Conservation (phyloP, 1,139 yeast species). For the Suhomyces kunorum region DNA sequence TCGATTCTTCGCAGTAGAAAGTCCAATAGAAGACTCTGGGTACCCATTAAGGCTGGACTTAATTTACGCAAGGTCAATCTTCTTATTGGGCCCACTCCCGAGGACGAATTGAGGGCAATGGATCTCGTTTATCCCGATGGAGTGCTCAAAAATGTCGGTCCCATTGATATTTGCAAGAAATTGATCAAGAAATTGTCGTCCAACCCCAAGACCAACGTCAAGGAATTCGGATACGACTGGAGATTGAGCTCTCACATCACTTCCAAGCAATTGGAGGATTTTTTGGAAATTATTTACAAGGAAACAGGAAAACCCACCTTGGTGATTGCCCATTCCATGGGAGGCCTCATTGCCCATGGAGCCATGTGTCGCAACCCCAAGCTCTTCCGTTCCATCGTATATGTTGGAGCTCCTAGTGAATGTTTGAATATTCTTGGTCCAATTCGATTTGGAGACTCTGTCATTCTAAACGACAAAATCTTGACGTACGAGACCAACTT, state of each 20-base stretch:
- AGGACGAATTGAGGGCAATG: conserved; percentile 58
- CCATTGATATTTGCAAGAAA: conserved; percentile 73
- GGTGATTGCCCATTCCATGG: conserved; percentile 91
- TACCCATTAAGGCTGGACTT: conserved; percentile 84
- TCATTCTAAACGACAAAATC: conserved; percentile 70
- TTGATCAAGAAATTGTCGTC: conserved; percentile 54
- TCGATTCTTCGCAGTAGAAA: conserved; percentile 68
- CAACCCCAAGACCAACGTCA: conserved; percentile 64
- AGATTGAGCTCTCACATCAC: conserved; percentile 63
- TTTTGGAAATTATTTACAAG: conserved; percentile 43
- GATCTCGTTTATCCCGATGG: conserved; percentile 69
- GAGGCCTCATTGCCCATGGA: conserved; percentile 82
- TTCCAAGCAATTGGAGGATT: conserved; percentile 50
- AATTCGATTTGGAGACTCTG: conserved; percentile 75
- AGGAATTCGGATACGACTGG: conserved; percentile 92
- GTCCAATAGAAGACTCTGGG: conserved; percentile 75
- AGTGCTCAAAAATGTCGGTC: conserved; percentile 79
- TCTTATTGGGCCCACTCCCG: conserved; percentile 67
- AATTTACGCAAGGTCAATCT: conserved; percentile 69
- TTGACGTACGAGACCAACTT: conserved; percentile 81
- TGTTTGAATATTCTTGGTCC: conserved; percentile 90
- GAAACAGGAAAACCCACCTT: conserved; percentile 56
- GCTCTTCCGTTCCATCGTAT: conserved; percentile 69
- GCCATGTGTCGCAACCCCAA: conserved; percentile 69
- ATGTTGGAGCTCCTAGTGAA: conserved; percentile 82